Base-by-base conservation (phyloP, 1,139 yeast genomes). In the Yamadazyma taylorii region DNA sequence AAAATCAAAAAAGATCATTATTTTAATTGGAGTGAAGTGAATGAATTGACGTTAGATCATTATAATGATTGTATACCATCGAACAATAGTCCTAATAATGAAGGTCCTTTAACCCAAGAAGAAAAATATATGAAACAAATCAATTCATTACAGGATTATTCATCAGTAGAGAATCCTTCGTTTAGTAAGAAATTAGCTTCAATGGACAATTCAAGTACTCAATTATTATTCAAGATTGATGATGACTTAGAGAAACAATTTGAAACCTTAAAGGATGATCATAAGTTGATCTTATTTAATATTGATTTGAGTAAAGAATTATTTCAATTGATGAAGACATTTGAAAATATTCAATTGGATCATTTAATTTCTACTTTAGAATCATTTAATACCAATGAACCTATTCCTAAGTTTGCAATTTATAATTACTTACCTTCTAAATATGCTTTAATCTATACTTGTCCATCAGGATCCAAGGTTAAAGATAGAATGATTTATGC, bases 401-500 rank as follows among this genome's bases (percentile, higher is more conserved):
- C 56, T 22, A 46, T 53, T 56, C 63, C 66, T n/a, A 79, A 78
- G 40, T 90, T 81, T 55, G 78, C 81, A 24, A 52, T 90, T 16
- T 78, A 73, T 55, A 69, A 69, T 39, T 63, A 67, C 41, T 50
- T 52, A 1, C 51, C 51, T 4, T 50, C 47, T 5, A 51, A 60
- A 26, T 53, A 56, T 34, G 76, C 75, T 24, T 88, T 92, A 57
- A 78, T 90, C 27, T 88, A 88, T 55, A 75, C 92, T 5, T 90
- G 97, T 59, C 97, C 98, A 3, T 79, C 94, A 0, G 89, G 92
- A 2, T 85, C 96, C 19, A 82, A 82, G 58, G 94, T 92, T 33
- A 85, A 84, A 59, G 95, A 89, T 39, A 76, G 97, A 50, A 92
- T 92, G 97, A 61, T 90, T 33, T 89, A 88, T 55, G 97, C 97